Conservation (phyloP, 352 stramenopile species). For the Halophytophthora batemanensis region DNA sequence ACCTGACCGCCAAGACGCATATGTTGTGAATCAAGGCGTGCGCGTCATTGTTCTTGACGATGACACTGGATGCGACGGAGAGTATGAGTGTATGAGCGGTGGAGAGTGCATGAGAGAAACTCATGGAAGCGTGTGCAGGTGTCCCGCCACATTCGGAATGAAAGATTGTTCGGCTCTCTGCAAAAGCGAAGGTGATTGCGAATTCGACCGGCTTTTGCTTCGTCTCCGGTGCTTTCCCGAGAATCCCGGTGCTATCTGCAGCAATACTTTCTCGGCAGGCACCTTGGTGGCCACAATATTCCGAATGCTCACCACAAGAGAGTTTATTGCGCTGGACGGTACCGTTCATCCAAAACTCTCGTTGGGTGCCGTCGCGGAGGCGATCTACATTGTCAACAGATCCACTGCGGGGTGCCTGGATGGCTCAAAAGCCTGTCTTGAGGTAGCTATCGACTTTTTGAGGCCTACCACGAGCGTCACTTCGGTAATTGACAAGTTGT, state of each 20-base stretch:
- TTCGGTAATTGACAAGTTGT: slow-evolving; percentile 47
- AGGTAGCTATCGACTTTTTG: slow-evolving; percentile 41
- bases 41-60: slow-evolving; percentile 49
- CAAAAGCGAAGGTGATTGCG: slow-evolving; percentile 36
- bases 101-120: slow-evolving; percentile 33
- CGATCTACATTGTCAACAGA: slow-evolving; percentile 59
- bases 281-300: slow-evolving; percentile 47
- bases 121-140: slow-evolving; percentile 37
- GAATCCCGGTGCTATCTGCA: slow-evolving; percentile 26
- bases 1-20: slow-evolving; percentile 17
- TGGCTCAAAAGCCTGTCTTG: slow-evolving; percentile 26
- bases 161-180: slow-evolving; percentile 48
- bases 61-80: slow-evolving; percentile 58
- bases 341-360: slow-evolving; percentile 32
- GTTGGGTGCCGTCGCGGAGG: slow-evolving; percentile 31
- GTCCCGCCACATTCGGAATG: slow-evolving; percentile 52
- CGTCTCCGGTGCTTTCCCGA: slow-evolving; percentile 29
- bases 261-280: slow-evolving; percentile 35
- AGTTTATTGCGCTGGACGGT: slow-evolving; percentile 36
- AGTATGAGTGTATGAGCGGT: slow-evolving; percentile 54
- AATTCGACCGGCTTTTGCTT: slow-evolving; percentile 47
- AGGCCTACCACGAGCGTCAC: slow-evolving; percentile 19
- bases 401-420: slow-evolving; percentile 28
- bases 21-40: slow-evolving; percentile 42
- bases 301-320: slow-evolving; percentile 40